Evolutionary conservation across 257 asterid genomes (phyloP), one percentile per base, ranked within the genome.

Genomic region (Scutellaria galericulata): DNA sequence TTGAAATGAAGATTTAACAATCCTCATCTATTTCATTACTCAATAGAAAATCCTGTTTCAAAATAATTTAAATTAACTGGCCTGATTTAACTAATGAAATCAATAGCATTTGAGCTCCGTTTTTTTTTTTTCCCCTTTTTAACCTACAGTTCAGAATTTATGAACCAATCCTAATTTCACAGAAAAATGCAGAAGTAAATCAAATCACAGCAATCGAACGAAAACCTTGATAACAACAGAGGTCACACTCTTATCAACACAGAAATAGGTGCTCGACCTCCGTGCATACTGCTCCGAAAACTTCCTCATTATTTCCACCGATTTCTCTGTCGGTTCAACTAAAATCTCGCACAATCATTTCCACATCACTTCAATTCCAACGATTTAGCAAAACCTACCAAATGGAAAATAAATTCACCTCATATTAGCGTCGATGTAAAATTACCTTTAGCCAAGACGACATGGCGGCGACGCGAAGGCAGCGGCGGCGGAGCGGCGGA

Each of bases 201-300:
- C 7, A 7, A 54, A 37, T 2, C 1, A 45, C 20, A 59, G 68
- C 18, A 46, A 51, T 15, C 40, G 5, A 14, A 52, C 9, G 35
- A 58, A 61, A 75, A 90, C 97, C 95, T 90, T 90, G 84, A 90
- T 90, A 60, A 90, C 97, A 74, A 90, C 97, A 78, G 97, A 87
- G 75, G 98, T 90, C 54, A 95, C 99, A 7, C 96, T 83, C 81
- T 95, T 95, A 78, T 95, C 99, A 52, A 86, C 87, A 78, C 98
- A 92, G 84, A 95, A 95, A 77, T 86, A 95, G 2, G 98, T 90
- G 64, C 74, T 89, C 7, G 98, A 95, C 86, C 74, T 87, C 53
- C 98, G 89, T 5, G 98, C 98, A 80, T 92, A 95, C 90, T 91
- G 99, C 87, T 92, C 99, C 76, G 99, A 95, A 75, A 95, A 95